A percentile compares a stretch with the other conserved stretches of the same genome.
Evolutionary conservation across 768 basidiomycete genomes (phyloP).

Genomic region (Termitomyces sp.): DNA sequence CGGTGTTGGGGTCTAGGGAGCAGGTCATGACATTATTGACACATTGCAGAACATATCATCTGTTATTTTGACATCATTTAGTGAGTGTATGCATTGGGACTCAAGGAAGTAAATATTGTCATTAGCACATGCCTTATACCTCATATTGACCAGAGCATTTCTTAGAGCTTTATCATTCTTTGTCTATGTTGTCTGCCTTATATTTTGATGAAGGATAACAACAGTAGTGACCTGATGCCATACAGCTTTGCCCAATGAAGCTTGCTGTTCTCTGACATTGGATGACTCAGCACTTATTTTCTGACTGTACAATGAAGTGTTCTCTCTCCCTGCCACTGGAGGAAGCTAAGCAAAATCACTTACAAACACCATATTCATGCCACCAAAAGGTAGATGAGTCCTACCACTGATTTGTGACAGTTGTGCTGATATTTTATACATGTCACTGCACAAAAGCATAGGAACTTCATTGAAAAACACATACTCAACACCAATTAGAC

Average conservation of each 20-base stretch:
- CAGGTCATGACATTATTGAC: too few relatives aligned
- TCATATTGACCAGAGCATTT: slow-evolving; percentile 11
- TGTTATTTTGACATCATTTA: too few relatives aligned
- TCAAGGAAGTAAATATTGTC: neutral
- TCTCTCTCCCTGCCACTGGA: slow-evolving; percentile 15
- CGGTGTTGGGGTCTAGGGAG: too few relatives aligned
- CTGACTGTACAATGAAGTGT: too few relatives aligned
- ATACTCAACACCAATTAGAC: slow-evolving; percentile 9
- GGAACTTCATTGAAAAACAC: neutral
- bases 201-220: slow-evolving; percentile 21
- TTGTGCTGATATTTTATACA: slow-evolving; percentile 8
- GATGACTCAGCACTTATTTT: too few relatives aligned
- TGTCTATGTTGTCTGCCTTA: slow-evolving; percentile 23
- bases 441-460: slow-evolving; percentile 13
- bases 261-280: too few relatives aligned
- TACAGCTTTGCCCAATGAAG: slow-evolving; percentile 1
- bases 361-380: slow-evolving; percentile 30
- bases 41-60: too few relatives aligned
- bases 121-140: neutral
- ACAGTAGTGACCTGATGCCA: neutral
- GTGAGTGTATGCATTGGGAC: too few relatives aligned
- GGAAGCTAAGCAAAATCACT: slow-evolving; percentile 44
- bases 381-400: slow-evolving; percentile 10
- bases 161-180: slow-evolving; percentile 22
- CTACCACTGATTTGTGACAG: neutral